Base-by-base conservation (phyloP, 2,329 filamentous ascomycete genomes). In the Beauveria asiatica region DNA sequence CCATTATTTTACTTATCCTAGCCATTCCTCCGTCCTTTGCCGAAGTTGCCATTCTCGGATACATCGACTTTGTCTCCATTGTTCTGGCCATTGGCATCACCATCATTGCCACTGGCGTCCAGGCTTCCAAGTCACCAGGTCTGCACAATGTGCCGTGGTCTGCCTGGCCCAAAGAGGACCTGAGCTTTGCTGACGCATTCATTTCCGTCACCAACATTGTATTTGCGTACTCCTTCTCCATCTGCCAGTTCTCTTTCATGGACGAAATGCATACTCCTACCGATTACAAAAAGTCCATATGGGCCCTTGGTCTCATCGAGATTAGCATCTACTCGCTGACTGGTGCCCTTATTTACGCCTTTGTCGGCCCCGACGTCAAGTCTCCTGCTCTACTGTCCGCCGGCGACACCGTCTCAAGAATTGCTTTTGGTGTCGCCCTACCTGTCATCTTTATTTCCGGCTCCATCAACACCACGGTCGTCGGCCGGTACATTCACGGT, bases 361-460 rank as follows among this genome's bases (percentile, higher is more conserved):
- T 84, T 68, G 84, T 84, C 9, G 88, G 88, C 27, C 73, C 75
- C 1, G 74, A 78, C 0, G 87, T 92, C 25, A 70, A 78, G 60
- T 85, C 84, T 0, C 89, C 88, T 1, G 87, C 88, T 0, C 78
- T 92, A 8, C 81, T 87, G 6, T 87, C 85, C 0, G 84, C 87
- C 10, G 80, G 82, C 1, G 72, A 74, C 2, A 65, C 79, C 0
- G 72, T 89, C 25, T 81, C 82, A 54, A 88, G 88, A 68, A 73
- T 90, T 7, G 86, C 86, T 2, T 91, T 87, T 67, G 87, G 86
- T 30, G 72, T 90, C 63, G 87, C 86, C 0, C 76, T 88, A 3
- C 87, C 87, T 16, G 89, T 87, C 59, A 90, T 91, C 69, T 80
- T 90, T 66, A 85, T 91, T 63, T 87, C 87, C 0, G 88, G 87